Evolutionary conservation across 306 rosid genomes (phyloP), one percentile per base, ranked within the genome.

Genomic region (Trifolium fragiferum): DNA sequence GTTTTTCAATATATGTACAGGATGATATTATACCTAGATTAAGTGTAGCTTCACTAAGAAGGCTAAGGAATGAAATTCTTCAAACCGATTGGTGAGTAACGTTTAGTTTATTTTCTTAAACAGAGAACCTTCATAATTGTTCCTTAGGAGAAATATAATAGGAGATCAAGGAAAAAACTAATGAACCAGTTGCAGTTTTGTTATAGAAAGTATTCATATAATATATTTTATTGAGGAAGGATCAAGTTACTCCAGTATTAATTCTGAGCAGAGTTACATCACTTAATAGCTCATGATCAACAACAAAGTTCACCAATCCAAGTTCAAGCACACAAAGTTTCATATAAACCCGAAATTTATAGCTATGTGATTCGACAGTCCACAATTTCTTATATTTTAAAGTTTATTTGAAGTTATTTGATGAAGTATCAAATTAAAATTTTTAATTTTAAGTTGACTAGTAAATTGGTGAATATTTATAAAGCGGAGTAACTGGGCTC

Each of bases 1-100:
- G 4, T 47, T 72, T 73, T 71, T 80, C 11, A 64, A 77, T 65
- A 44, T 66, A 50, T 72, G 51, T 77, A 71, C 90, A 94, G 98
- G 99, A 92, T 82, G 99, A 89, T 78, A 75, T 94, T 74, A 74
- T 94, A 77, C 98, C 99, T 38, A 85, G 96, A 74, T 66, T 94
- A 70, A 87, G 98, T 76, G 78, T 67, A 50, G 96, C 93, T 79
- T 90, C 99, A 77, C 80, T 94, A 37, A 80, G 86, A 81, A 87
- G 93, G 88, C 85, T 94, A 74, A 90, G 99, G 81, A 89, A 84
- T 77, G 99, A 94, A 87, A 90, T 94, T 86, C 87, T 94, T 80
- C 90, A 90, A 81, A 94, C 99, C 10, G 97, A 94, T 86, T 94
- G 99, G 97, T 94, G 67, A 90, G 89, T 79, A 71, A 61, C 61